Evolutionary conservation across 257 asterid genomes (phyloP).

Genomic region (Forsythia suspensa): DNA sequence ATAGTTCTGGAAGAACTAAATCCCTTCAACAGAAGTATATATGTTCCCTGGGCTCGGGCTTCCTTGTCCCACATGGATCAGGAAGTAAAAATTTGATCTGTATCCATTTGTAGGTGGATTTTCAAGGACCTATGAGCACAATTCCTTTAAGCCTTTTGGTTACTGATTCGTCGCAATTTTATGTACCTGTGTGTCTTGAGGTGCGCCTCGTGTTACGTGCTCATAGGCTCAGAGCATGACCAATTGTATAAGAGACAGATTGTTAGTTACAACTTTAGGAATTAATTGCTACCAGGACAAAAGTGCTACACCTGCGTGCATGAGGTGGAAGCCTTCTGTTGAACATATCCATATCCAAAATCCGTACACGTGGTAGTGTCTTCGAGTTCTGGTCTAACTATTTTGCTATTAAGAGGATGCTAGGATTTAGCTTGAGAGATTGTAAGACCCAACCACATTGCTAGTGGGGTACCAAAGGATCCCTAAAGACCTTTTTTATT

Average conservation of each 20-base stretch:
- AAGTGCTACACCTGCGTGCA: not conserved
- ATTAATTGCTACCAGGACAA: not conserved
- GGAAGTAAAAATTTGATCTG: not conserved
- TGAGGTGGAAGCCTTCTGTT: not conserved
- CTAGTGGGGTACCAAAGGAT: too few relatives aligned
- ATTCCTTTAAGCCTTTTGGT: not conserved
- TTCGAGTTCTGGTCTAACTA: too few relatives aligned
- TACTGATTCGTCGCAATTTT: not conserved
- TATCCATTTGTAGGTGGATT: not conserved
- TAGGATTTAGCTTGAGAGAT: too few relatives aligned
- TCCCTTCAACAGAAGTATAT: conserved; percentile 3
- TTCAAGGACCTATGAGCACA: not conserved
- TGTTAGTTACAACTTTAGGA: not conserved
- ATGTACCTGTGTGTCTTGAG: not conserved
- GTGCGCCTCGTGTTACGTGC: not conserved
- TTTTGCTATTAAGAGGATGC: too few relatives aligned
- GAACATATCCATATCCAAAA: too few relatives aligned
- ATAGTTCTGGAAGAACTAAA: not conserved
- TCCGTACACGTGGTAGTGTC: too few relatives aligned
- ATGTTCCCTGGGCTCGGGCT: not conserved
- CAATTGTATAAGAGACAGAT: not conserved
- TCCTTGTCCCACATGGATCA: not conserved
- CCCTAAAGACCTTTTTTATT: too few relatives aligned
- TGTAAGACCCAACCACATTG: too few relatives aligned
- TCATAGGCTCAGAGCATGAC: not conserved